phyloP scores from a whole-genome alignment of 306 rosid genomes.

The Pueraria montana region DNA sequence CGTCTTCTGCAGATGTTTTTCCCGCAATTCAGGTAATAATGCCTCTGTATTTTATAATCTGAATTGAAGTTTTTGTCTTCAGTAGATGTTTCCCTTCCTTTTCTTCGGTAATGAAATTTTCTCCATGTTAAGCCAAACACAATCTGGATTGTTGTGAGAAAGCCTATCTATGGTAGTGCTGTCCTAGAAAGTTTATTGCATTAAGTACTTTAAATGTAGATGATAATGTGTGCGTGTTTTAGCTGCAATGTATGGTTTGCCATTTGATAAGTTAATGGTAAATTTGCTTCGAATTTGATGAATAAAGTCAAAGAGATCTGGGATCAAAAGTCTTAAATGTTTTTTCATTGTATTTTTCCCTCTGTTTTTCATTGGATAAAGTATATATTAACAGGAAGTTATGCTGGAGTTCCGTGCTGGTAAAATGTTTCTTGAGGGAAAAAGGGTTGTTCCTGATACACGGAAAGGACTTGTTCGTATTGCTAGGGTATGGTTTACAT shows the following conservation, averaged over 20 bases:
- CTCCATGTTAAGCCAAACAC: neutral
- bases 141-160: neutral
- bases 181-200: neutral
- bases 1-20: conserved; percentile 59
- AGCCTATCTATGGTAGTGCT: neutral
- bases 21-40: conserved; percentile 65
- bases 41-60: neutral
- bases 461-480: conserved; percentile 93
- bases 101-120: neutral
- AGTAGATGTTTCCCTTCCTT: neutral
- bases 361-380: conserved; percentile 20
- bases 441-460: conserved; percentile 78
- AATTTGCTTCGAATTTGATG: conserved; percentile 1
- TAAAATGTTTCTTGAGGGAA: conserved; percentile 83
- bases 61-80: neutral
- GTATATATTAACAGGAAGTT: conserved; percentile 67
- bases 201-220: neutral
- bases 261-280: conserved; percentile 22
- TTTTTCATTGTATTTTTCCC: neutral
- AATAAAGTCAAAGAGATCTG: neutral
- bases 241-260: conserved; percentile 8
- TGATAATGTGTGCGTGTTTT: neutral
- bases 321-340: conserved; percentile 2
- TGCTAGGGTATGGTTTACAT: conserved; percentile 68
- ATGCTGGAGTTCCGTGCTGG: conserved; percentile 95